A percentile compares a stretch with the other conserved stretches of the same genome.
Conservation (phyloP, 1,284 basidiomycete species). For the Tetrapyrgos nigripes region DNA sequence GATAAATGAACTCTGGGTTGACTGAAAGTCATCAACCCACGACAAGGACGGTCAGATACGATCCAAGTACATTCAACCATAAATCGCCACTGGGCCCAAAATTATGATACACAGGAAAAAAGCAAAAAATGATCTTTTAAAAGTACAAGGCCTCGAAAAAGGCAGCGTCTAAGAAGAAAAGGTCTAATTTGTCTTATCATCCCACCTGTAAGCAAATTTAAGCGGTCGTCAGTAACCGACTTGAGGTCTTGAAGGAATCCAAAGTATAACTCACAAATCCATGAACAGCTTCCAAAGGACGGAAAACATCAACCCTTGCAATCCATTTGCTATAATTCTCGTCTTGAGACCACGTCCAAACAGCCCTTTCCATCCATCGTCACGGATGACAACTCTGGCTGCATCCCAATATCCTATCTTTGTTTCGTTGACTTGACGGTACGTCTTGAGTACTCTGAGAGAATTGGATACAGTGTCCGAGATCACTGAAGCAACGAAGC, state of each 20-base stretch:
- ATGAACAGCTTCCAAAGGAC: conserved; percentile 86
- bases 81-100: too few species aligned
- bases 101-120: too few species aligned
- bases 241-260: neutral
- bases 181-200: conserved; percentile 36
- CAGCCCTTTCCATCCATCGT: conserved; percentile 70
- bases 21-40: too few species aligned
- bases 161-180: too few species aligned
- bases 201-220: conserved; percentile 34
- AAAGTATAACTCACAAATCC: conserved; percentile 68
- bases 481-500: conserved; percentile 81
- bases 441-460: conserved; percentile 91
- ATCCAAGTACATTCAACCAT: too few species aligned
- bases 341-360: conserved; percentile 88
- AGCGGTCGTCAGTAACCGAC: neutral
- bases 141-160: too few species aligned
- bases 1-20: too few species aligned
- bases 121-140: too few species aligned
- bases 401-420: conserved; percentile 78
- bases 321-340: conserved; percentile 82
- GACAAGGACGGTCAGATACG: too few species aligned
- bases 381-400: conserved; percentile 67
- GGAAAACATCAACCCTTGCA: conserved; percentile 87
- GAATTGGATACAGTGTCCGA: conserved; percentile 89
- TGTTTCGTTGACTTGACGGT: conserved; percentile 85